These are phyloP conservation scores for Pyricularia sp. DNA, from an alignment of 2,329 filamentous ascomycete genomes.

Conservation along the genomic window DNA sequence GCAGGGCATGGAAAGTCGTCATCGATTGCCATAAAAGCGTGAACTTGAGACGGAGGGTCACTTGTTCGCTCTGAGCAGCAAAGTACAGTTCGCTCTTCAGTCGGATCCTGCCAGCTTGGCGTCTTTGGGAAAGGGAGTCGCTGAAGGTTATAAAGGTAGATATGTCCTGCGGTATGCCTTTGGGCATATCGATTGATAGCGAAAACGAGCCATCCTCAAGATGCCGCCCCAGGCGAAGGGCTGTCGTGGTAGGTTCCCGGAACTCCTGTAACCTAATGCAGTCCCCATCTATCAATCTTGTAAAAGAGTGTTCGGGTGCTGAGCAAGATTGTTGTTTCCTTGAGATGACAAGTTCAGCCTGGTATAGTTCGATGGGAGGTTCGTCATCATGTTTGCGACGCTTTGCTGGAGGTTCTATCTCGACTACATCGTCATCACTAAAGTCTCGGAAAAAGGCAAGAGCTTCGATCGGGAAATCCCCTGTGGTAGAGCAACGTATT, in stretches of 20 bases:
- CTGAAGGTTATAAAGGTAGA: background rate
- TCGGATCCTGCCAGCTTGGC: background rate
- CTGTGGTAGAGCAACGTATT: background rate
- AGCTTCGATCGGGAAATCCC: background rate
- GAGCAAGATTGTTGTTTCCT: background rate
- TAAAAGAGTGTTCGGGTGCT: background rate
- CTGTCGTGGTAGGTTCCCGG: background rate
- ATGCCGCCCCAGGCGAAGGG: background rate
- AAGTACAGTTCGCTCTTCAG: background rate
- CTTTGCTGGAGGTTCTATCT: background rate
- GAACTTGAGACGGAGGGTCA: background rate
- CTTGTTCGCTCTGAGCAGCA: background rate
- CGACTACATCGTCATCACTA: background rate
- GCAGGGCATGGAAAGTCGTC: background rate
- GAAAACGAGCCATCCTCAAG: no score
- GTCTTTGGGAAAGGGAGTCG: conserved; percentile 10
- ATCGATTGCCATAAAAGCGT: background rate
- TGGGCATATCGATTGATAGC: background rate
- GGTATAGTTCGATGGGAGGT: conserved; percentile 2
- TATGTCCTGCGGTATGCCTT: conserved; percentile 1
- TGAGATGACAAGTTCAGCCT: conserved; percentile 1
- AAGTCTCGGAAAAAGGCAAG: background rate
- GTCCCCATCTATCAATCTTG: background rate
- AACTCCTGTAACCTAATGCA: background rate
- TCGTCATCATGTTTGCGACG: background rate